Base-by-base conservation (phyloP, 371 early-diverging fungal species). In the Mortierella sp. region DNA sequence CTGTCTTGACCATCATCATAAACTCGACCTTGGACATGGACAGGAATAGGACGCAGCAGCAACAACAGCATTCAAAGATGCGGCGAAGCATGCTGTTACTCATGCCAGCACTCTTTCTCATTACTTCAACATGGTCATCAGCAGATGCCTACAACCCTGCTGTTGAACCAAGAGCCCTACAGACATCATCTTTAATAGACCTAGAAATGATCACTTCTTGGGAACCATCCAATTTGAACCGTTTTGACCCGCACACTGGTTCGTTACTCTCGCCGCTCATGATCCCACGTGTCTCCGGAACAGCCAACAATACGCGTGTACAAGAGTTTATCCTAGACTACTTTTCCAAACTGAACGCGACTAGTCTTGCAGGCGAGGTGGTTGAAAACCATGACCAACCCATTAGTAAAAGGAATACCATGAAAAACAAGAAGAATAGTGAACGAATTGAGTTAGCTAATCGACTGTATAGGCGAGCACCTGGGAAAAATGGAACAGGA, bases 261-360 rank as follows among this genome's bases (percentile, higher is more conserved):
- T 78, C 85, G 18, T 78, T 93, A 28, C 79, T 94, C 12, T 76
- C 87, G 5, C 93, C 94, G 0, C 64, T 96, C 14, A 78, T 96
- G 28, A 88, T 94, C 20, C 88, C 90, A 51, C 88, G 97, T 24
- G 92, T 94, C 10, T 87, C 95, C 47, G 97, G 96, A 20, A 92
- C 97, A 12, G 85, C 86, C 18, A 90, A 87, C 35, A 94, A 95
- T 78, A 67, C 58, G 0, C 84, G 86, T 51, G 96, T 96, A 1
- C 93, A 93, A 55, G 59, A 89, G 1, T 91, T 89, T 67, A 93
- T 98, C 47, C 86, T 88, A 0, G 72, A 87, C 6, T 87, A 90
- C 39, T 90, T 97, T 69, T 70, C 77, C 8, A 69, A 72, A 10
- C 79, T 93, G n/a, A 87, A 85, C 24, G 43, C 68, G 26, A 63